Base-by-base conservation (phyloP, 2,329 filamentous ascomycete species). In the Cladosporium oxysporum region DNA sequence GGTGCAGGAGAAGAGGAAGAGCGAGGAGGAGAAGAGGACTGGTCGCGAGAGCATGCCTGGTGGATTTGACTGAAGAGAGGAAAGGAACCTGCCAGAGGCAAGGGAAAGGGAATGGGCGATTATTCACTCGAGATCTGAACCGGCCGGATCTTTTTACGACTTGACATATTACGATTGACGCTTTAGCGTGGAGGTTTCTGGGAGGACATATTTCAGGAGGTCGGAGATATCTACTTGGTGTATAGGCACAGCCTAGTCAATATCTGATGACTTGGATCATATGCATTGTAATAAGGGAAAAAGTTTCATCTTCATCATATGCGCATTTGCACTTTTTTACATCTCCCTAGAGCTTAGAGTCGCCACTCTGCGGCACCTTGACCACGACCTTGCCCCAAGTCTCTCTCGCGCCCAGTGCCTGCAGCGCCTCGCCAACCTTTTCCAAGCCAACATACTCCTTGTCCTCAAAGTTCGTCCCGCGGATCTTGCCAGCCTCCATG, bases 331-430 rank as follows among this genome's bases (percentile, higher is more conserved):
- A 53, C 50, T 53, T 33, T 33, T 31, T 31, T 11, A 7, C 14
- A 41, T 14, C n/a, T 41, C 21, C 21, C 41, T 47, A 65, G 28
- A 65, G 26, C 26, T 65, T 65, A 1, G 63, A 44, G 26, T 60
- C 44, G 12, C 63, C 58, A 23, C 59, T 83, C 71, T 93, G 91
- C 1, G 90, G 88, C 50, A 98, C 83, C 79, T 92, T 92, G 23
- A 97, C 89, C 1, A 97, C 92, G 0, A 98, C 94, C 84, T 98
- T 98, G 0, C 94, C 94, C 94, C 94, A 98, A 1, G 93, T 97
- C 60, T 90, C 91, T 67, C 94, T 84, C 1, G 87, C 87, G 1
- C 92, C 93, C 64, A 98, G 79, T 2, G 91, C 91, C 72, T 89
- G 83, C 73, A 98, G 78, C 0, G 93, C 93, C 67, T 86, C 86